phyloP scores from a whole-genome alignment of 2,329 filamentous ascomycete species.

The Cercospora sesami region DNA sequence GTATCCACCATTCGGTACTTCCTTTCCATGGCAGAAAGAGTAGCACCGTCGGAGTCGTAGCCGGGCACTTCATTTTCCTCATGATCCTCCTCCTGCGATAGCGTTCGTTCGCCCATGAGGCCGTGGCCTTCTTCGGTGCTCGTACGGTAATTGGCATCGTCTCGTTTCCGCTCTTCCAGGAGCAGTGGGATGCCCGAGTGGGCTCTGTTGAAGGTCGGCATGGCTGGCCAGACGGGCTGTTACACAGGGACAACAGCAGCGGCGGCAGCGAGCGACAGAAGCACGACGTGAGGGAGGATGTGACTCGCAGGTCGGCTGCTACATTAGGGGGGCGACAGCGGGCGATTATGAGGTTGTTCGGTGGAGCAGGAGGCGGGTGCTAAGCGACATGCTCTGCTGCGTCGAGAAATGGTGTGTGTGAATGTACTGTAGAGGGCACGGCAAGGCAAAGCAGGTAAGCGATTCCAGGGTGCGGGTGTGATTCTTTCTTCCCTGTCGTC shows the following conservation, averaged over 20 bases:
- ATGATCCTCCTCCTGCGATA: constrained; percentile 5
- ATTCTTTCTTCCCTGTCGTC: not conserved
- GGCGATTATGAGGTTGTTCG: not conserved
- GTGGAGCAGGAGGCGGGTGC: not conserved
- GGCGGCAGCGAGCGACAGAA: not conserved
- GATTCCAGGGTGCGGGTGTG: not conserved
- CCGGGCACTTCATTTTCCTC: constrained; percentile 2
- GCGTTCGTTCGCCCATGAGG: constrained; percentile 10
- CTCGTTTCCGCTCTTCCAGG: constrained; percentile 2
- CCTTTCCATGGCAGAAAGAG: constrained; percentile 44
- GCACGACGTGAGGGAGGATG: not conserved
- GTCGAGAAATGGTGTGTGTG: not conserved
- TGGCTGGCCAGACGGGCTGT: not conserved
- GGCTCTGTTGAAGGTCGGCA: not conserved
- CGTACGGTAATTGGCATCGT: not conserved
- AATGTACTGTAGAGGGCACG: not conserved
- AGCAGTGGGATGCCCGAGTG: not conserved
- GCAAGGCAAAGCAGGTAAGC: not conserved
- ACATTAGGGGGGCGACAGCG: not conserved
- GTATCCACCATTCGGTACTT: constrained; percentile 48
- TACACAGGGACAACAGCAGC: not conserved
- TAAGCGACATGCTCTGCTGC: not conserved
- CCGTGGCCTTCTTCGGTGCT: constrained; percentile 3
- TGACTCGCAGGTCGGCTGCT: not conserved
- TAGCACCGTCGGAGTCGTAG: constrained; percentile 13